Conservation (phyloP, 75 land plant species). For the Sequoiadendron giganteum region DNA sequence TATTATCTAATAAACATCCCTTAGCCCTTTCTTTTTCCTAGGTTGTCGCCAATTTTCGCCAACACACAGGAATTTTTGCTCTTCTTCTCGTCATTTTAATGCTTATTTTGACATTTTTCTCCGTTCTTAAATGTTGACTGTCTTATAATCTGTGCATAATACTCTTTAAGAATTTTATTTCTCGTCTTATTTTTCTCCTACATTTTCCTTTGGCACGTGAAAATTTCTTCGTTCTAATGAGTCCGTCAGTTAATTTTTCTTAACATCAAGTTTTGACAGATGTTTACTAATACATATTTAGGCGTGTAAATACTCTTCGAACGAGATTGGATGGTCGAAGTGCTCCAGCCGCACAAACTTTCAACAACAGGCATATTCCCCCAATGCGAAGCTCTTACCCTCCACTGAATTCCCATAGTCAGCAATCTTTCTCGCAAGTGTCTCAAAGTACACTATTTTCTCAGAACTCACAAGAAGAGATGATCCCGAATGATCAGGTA, state of each 20-base stretch:
- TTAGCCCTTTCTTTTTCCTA: not conserved
- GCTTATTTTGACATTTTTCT: too few relatives aligned
- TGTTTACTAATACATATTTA: not conserved
- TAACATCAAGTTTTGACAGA: not conserved
- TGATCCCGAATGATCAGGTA: not conserved
- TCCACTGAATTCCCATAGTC: not conserved
- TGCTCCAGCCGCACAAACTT: conserved; percentile 7
- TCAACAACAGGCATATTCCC: conserved; percentile 12
- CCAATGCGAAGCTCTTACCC: not conserved
- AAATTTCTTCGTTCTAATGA: not conserved
- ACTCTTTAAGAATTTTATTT: too few relatives aligned
- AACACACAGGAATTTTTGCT: too few relatives aligned
- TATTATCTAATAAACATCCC: not conserved
- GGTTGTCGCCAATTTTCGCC: not conserved
- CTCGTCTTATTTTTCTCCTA: too few relatives aligned
- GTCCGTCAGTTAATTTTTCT: not conserved
- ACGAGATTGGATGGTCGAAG: conserved; percentile 9
- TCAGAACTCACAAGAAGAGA: conserved; percentile 10
- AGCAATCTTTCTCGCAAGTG: conserved; percentile 4
- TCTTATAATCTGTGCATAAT: too few relatives aligned
- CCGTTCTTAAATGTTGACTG: too few relatives aligned
- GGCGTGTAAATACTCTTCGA: conserved; percentile 4
- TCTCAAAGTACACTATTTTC: conserved; percentile 5
- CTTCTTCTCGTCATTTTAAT: too few relatives aligned
- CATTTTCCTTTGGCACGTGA: too few relatives aligned